Evolutionary conservation across 345 rosid species (phyloP).

Genomic region (Alliaria petiolata): DNA sequence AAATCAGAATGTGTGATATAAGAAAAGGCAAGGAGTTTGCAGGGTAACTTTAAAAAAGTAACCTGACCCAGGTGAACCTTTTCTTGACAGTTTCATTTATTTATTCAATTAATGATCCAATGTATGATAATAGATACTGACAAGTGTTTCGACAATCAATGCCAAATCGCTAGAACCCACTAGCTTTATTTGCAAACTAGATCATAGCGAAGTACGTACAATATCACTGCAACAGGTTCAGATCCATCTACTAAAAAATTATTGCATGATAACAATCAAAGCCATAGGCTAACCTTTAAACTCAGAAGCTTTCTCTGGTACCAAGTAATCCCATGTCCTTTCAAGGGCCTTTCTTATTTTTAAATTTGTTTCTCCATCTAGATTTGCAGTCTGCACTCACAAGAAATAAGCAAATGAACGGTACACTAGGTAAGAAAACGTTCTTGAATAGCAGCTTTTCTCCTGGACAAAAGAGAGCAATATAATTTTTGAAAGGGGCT

Average conservation of each 20-base stretch:
- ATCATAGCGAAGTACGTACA: background rate
- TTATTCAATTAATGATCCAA: background rate
- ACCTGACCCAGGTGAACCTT: conserved; percentile 8
- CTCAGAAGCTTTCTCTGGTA: conserved; percentile 84
- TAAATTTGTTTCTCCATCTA: conserved; percentile 98
- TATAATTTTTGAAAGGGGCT: background rate
- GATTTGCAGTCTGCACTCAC: conserved; percentile 82
- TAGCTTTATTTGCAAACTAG: background rate
- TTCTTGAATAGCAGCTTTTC: background rate
- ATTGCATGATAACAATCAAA: conserved; percentile 9
- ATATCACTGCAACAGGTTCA: conserved; percentile 11
- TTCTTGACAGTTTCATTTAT: background rate
- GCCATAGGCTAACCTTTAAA: conserved; percentile 63
- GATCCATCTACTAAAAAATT: background rate
- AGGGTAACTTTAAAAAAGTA: background rate
- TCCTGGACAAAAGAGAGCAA: background rate
- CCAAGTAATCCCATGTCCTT: conserved; percentile 93
- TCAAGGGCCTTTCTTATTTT: conserved; percentile 97
- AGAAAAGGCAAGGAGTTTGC: conserved; percentile 3
- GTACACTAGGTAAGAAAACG: background rate
- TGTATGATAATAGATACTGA: background rate
- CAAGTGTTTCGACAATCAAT: background rate
- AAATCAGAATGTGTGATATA: conserved; percentile 6
- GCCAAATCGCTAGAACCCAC: background rate
- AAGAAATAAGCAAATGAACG: conserved; percentile 14